Percentiles rank a stretch among this genome's conserved stretches.
Conservation (phyloP, 441 rosid genomes). For the Gossypium davidsonii region DNA sequence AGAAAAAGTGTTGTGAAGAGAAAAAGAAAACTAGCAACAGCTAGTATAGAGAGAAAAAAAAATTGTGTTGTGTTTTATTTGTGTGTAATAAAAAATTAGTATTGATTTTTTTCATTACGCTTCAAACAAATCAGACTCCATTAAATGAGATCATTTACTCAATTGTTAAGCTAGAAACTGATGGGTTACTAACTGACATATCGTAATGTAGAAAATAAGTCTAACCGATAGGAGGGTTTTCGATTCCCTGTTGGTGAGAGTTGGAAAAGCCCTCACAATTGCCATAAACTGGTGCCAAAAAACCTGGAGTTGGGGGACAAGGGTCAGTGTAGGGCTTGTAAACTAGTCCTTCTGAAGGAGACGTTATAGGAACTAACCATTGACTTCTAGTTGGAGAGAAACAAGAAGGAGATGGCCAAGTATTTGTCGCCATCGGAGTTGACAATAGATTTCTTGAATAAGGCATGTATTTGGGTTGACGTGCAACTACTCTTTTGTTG, state of each 20-base stretch:
- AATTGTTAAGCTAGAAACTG: conserved; percentile 26
- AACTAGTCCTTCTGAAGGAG: conserved; percentile 54
- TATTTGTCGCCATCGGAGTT: conserved; percentile 9
- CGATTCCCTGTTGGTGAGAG: conserved; percentile 32
- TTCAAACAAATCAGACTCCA: neutral
- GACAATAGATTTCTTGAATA: conserved; percentile 17
- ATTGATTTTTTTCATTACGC: too few species aligned
- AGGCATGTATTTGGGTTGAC: conserved; percentile 21
- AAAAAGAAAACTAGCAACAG: too few species aligned
- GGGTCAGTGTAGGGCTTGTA: conserved; percentile 51
- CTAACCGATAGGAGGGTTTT: conserved; percentile 27
- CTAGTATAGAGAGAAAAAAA: too few species aligned
- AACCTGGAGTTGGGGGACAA: conserved; percentile 48
- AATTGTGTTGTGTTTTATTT: too few species aligned
- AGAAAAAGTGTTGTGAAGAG: too few species aligned
- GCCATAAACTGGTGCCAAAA: conserved; percentile 40
- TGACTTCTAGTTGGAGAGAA: conserved; percentile 14
- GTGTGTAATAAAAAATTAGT: too few species aligned
- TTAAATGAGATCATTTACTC: conserved; percentile 37
- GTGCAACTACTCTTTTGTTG: conserved; percentile 29
- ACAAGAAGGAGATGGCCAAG: conserved; percentile 21
- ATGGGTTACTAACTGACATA: conserved; percentile 29
- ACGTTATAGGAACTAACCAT: conserved; percentile 60
- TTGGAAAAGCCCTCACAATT: conserved; percentile 27
- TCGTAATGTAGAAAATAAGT: conserved; percentile 33